These are phyloP conservation scores for Emmonsiellopsis sp. DNA, from an alignment of 2,329 filamentous ascomycete genomes.

Conservation along the genomic window DNA sequence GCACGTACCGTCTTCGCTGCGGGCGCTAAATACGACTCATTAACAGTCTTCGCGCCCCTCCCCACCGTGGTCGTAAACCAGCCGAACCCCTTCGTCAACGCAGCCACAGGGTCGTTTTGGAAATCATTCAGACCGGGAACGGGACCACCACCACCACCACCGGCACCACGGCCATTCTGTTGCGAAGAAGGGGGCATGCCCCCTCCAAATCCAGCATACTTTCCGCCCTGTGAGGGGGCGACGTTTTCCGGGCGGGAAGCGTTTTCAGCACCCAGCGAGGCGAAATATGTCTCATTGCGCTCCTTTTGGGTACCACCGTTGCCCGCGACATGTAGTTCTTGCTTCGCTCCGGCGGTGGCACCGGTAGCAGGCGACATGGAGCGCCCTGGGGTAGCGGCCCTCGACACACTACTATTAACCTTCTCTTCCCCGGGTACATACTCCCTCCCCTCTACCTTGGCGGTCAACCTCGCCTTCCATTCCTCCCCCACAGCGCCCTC, in stretches of 20 bases:
- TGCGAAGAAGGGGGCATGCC: constrained; percentile 49
- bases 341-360: constrained; percentile 17
- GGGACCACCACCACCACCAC: constrained; percentile 14
- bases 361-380: constrained; percentile 15
- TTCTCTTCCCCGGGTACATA: constrained; percentile 67
- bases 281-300: constrained; percentile 82
- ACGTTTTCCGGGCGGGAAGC: constrained; percentile 62
- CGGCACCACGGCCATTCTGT: not conserved
- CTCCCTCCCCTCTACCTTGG: constrained; percentile 78
- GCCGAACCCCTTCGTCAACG: constrained; percentile 83
- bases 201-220: constrained; percentile 85
- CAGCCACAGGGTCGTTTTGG: constrained; percentile 80
- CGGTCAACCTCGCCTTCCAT: constrained; percentile 81
- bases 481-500: constrained; percentile 85
- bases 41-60: constrained; percentile 84
- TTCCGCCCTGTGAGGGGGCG: constrained; percentile 83
- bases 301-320: constrained; percentile 44
- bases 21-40: constrained; percentile 85
- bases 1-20: constrained; percentile 70
- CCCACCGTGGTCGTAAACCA: constrained; percentile 85
- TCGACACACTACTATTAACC: constrained; percentile 26
- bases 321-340: constrained; percentile 17
- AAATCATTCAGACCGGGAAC: constrained; percentile 74
- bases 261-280: constrained; percentile 73
- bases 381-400: constrained; percentile 31